Evolutionary conservation across 2,329 filamentous ascomycete genomes (phyloP).

Genomic region (Ampelomyces quisqualis): DNA sequence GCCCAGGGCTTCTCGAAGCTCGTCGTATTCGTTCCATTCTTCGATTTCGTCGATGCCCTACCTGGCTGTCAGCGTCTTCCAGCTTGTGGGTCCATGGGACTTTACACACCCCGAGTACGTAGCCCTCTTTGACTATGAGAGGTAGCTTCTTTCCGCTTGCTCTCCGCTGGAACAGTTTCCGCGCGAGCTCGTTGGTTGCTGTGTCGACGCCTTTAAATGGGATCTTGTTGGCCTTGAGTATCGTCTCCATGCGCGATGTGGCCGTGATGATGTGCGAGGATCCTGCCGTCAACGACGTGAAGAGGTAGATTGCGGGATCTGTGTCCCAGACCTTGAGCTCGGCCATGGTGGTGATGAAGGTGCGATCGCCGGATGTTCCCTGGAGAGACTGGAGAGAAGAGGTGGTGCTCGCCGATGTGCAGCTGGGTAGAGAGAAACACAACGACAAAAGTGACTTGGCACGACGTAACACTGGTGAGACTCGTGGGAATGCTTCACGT

Average conservation of each 20-base stretch:
- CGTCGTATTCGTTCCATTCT: conserved; percentile 99
- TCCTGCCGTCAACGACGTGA: conserved; percentile 92
- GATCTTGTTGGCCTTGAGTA: conserved; percentile 90
- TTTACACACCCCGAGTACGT: conserved; percentile 76
- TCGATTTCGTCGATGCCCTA: conserved; percentile 93
- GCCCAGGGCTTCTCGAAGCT: conserved; percentile 83
- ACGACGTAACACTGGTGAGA: conserved; percentile 8
- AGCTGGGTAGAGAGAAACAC: no score
- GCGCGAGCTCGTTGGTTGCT: conserved; percentile 83
- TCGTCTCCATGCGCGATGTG: conserved; percentile 92
- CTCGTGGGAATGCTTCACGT: conserved; percentile 14
- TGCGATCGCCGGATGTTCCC: no score
- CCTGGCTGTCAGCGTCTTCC: conserved; percentile 5
- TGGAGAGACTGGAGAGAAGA: no score
- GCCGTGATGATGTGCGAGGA: conserved; percentile 96
- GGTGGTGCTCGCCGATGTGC: no score
- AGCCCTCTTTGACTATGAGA: conserved; percentile 80
- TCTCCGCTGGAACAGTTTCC: conserved; percentile 83
- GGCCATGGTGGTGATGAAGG: conserved; percentile 26
- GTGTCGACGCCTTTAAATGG: conserved; percentile 92
- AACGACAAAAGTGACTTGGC: no score
- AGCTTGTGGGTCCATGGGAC: not conserved
- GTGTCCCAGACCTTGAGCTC: conserved; percentile 50
- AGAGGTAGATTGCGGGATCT: conserved; percentile 73
- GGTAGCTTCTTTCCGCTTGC: conserved; percentile 86